These are phyloP conservation scores for Colletotrichum sp. DNA, from an alignment of 2,329 filamentous ascomycete species.

Conservation along the genomic window DNA sequence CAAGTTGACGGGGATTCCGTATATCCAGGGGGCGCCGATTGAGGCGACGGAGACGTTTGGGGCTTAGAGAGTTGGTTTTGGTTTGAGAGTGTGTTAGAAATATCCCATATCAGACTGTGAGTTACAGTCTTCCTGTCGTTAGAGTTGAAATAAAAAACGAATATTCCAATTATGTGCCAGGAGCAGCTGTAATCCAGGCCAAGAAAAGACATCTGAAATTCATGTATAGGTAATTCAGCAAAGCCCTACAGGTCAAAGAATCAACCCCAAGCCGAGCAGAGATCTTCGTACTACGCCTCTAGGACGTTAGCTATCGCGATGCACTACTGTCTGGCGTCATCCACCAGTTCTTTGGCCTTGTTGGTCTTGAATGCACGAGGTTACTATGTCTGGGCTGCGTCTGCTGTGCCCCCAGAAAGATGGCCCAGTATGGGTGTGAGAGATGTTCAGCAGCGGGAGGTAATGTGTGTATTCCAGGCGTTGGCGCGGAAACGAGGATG, in stretches of 20 bases:
- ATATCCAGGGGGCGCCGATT: neutral
- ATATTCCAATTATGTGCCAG: fast-evolving
- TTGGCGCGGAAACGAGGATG: too few species aligned
- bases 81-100: neutral
- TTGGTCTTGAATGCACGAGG: too few species aligned
- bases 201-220: fast-evolving
- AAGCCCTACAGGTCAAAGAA: fast-evolving
- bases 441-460: too few species aligned
- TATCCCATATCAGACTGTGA: neutral
- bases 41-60: neutral
- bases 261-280: too few species aligned
- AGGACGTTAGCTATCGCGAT: fast-evolving
- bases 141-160: too few species aligned
- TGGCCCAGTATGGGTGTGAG: too few species aligned
- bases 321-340: fast-evolving
- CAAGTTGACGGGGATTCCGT: neutral
- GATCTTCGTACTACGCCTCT: too few species aligned
- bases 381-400: too few species aligned
- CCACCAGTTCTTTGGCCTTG: too few species aligned
- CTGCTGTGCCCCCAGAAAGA: too few species aligned
- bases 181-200: neutral
- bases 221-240: too few species aligned
- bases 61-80: neutral
- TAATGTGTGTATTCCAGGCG: too few species aligned
- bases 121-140: neutral